phyloP scores from a whole-genome alignment of 495 filamentous ascomycete species.

The Neurospora sp. region DNA sequence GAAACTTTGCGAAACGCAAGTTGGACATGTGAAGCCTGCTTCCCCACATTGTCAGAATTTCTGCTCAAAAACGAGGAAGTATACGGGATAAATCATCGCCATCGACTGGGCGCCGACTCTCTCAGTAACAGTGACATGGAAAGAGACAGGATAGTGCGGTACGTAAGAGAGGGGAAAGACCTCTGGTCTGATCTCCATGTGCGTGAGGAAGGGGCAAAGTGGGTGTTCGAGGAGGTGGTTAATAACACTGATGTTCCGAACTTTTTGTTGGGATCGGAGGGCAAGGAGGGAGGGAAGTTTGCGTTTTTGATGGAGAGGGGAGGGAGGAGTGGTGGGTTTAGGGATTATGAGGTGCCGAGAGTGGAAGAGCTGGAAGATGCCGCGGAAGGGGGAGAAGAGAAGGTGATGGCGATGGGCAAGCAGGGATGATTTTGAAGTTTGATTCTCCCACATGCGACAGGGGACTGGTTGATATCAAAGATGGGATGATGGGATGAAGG shows the following conservation, averaged over 20 bases:
- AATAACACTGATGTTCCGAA: constrained; percentile 34
- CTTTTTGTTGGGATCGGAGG: constrained; percentile 18
- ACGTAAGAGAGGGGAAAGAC: constrained; percentile 39
- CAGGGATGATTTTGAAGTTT: background rate
- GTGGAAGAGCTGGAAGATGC: background rate
- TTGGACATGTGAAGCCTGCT: constrained; percentile 49
- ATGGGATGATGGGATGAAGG: background rate
- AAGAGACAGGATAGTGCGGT: constrained; percentile 26
- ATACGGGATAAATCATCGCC: constrained; percentile 40
- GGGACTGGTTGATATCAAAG: background rate
- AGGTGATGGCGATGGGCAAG: background rate
- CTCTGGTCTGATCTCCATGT: constrained; percentile 29
- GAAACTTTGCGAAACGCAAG: constrained; percentile 34
- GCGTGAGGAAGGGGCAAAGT: constrained; percentile 14
- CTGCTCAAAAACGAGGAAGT: constrained; percentile 41
- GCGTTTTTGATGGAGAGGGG: constrained; percentile 30
- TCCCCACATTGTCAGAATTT: constrained; percentile 39
- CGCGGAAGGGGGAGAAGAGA: background rate
- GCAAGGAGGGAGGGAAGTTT: constrained; percentile 20
- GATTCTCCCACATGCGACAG: background rate
- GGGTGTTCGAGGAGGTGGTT: constrained; percentile 38
- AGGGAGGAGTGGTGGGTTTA: constrained; percentile 29
- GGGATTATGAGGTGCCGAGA: constrained; percentile 17
- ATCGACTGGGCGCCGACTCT: background rate
- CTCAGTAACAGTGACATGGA: too few species aligned